These are phyloP conservation scores for Agastache rugosa DNA, from an alignment of 257 asterid genomes.

Conservation along the genomic window DNA sequence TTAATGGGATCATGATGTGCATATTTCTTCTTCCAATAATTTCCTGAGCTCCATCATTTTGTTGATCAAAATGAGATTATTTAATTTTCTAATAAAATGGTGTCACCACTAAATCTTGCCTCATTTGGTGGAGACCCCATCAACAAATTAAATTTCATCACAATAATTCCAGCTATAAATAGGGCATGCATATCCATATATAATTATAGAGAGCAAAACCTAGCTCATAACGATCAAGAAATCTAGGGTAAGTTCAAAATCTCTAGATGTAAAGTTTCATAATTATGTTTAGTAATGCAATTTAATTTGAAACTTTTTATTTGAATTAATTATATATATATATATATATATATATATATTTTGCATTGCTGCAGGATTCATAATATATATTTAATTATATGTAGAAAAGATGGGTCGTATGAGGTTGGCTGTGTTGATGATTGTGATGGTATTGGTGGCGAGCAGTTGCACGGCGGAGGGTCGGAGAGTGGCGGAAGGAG, in stretches of 20 bases:
- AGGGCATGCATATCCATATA: neutral
- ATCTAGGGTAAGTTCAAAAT: neutral
- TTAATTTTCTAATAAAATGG: constrained; percentile 27
- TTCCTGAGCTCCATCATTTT: constrained; percentile 41
- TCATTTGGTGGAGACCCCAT: constrained; percentile 60
- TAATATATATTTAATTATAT: neutral
- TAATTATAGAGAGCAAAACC: neutral
- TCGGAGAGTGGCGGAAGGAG: neutral
- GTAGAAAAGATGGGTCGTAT: constrained; percentile 27
- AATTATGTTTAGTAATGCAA: neutral
- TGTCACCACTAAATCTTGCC: constrained; percentile 60
- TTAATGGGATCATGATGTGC: constrained; percentile 40
- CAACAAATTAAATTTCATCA: constrained; percentile 24
- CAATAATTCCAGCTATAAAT: constrained; percentile 32
- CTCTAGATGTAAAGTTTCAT: neutral
- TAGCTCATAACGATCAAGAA: neutral
- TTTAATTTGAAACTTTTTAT: neutral
- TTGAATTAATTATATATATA: neutral
- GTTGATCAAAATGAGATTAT: constrained; percentile 19
- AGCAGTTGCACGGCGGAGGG: constrained; percentile 25
- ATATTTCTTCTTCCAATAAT: constrained; percentile 19
- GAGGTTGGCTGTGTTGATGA: constrained; percentile 16
- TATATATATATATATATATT: no score
- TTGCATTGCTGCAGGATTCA: no score
- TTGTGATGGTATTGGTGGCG: constrained; percentile 28